Evolutionary conservation across 2,329 filamentous ascomycete species (phyloP).

Genomic region (Spiromastix sp.): DNA sequence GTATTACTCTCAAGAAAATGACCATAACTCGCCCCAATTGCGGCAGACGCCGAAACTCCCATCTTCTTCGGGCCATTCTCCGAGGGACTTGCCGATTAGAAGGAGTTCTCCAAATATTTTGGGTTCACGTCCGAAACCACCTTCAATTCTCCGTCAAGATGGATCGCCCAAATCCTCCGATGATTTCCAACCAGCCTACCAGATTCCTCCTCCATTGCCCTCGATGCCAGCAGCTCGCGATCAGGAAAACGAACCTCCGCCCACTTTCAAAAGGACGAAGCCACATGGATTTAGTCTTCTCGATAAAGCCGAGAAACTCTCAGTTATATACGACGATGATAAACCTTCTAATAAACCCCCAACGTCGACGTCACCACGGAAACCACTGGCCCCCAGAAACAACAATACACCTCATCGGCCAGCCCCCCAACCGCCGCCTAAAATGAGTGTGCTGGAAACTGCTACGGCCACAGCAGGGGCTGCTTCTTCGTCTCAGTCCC

Average conservation of each 20-base stretch:
- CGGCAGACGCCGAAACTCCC: too few species aligned
- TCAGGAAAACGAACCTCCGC: constrained; percentile 74
- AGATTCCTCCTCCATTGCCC: constrained; percentile 42
- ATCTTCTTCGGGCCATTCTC: too few species aligned
- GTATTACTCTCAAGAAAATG: too few species aligned
- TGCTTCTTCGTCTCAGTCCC: constrained; percentile 59
- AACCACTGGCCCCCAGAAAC: constrained; percentile 43
- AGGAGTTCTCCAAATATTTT: constrained; percentile 26
- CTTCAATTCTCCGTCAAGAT: constrained; percentile 33
- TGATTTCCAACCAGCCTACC: constrained; percentile 46
- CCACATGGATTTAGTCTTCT: constrained; percentile 43
- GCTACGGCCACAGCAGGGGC: constrained; percentile 77
- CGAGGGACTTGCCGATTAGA: too few species aligned
- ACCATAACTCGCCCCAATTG: too few species aligned
- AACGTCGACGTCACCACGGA: constrained; percentile 36
- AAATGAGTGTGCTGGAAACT: constrained; percentile 92
- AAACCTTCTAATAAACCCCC: constrained; percentile 28
- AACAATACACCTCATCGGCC: constrained; percentile 67
- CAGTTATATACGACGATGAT: constrained; percentile 35
- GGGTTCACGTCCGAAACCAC: constrained; percentile 26
- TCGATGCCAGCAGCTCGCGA: constrained; percentile 56
- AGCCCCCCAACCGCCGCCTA: constrained; percentile 70
- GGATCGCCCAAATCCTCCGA: constrained; percentile 29
- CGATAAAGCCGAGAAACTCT: constrained; percentile 47
- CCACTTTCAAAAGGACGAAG: constrained; percentile 56